Base-by-base conservation (phyloP, 768 basidiomycete species). In the Amanita inopinata region DNA sequence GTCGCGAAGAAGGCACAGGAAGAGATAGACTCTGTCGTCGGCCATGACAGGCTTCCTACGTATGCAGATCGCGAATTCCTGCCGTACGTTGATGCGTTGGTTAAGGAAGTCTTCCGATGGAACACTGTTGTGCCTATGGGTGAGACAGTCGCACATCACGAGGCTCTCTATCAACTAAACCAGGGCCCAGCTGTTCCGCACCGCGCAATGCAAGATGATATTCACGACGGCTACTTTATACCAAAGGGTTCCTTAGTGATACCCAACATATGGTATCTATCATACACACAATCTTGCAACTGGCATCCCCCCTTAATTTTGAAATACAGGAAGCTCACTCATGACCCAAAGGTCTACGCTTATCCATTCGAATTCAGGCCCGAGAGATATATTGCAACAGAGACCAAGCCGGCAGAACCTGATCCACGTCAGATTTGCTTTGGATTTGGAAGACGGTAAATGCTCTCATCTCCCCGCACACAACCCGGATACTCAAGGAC, bases 381-480 rank as follows among this genome's bases (percentile, higher is more conserved):
- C 15, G 75, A 75, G 39, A 73, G 80, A 22, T 82, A 74, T 57
- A 61, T 82, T 23, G 59, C 64, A 54, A 60, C 57, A 14, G 66
- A 62, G 46, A 62, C 56, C 39, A 60, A 57, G 36, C 49, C 57
- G 33, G 68, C 68, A 22, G 74, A 80, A 51, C 55, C 51, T 14
- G 79, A 82, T 56, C 77, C 80, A 46, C 74, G 73, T 42, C 66
- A 66, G 36, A 54, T 78, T 35, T 78, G 74, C 51, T 85, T 83
- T 59, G 82, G 82, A 5, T 85, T 82, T 53, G 82, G 82, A 36
- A 65, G 82, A 60, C 71, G 82, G 71, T 70, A 46, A 47, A 69
- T 59, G 24, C 20, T 38, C 37, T 7, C 23, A 35, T 43, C 43
- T 28, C 45, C 38, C 38, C 41, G 24, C 38, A 38, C 24, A 33